Conservation (phyloP, 2,329 filamentous ascomycete species). For the Periglandula ipomoeae region DNA sequence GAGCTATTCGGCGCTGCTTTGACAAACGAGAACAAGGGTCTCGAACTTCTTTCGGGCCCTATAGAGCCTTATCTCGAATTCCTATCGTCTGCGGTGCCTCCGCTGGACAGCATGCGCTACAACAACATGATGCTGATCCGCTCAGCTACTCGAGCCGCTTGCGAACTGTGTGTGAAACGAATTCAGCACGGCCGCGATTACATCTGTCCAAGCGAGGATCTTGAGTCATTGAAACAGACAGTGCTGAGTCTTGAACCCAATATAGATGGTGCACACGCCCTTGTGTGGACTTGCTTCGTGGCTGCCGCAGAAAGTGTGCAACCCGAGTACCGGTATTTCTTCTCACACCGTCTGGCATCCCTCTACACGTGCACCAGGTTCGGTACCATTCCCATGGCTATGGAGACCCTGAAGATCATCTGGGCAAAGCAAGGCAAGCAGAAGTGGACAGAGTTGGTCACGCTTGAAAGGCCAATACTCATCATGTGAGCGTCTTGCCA, state of each 20-base stretch:
- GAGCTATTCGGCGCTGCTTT: slow-evolving; percentile 21
- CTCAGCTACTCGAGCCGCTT: slow-evolving; percentile 17
- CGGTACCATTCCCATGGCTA: slow-evolving; percentile 26
- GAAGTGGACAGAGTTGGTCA: slow-evolving; percentile 21
- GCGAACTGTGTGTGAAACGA: too few species aligned
- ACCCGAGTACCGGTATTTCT: slow-evolving; percentile 26
- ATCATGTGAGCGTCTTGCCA: too few species aligned
- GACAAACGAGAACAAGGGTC: slow-evolving; percentile 18
- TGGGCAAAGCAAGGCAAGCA: slow-evolving; percentile 20
- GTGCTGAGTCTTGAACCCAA: slow-evolving; percentile 18
- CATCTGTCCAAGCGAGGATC: slow-evolving; percentile 16
- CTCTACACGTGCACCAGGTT: slow-evolving; percentile 26
- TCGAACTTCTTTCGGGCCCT: slow-evolving; percentile 13
- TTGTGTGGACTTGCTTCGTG: slow-evolving; percentile 33
- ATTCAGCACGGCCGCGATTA: slow-evolving; percentile 18
- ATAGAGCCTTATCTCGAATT: slow-evolving; percentile 19
- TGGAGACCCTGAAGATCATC: slow-evolving; percentile 23
- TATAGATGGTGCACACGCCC: slow-evolving; percentile 24
- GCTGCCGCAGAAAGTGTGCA: slow-evolving; percentile 28
- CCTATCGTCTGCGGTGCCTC: slow-evolving; percentile 11
- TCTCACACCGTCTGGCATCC: slow-evolving; percentile 18
- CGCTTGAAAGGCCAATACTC: slow-evolving; percentile 18
- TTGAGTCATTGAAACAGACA: slow-evolving; percentile 23
- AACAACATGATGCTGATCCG: slow-evolving; percentile 14
- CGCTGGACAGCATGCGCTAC: slow-evolving; percentile 12